A percentile compares a stretch with the other conserved stretches of the same genome.
phyloP scores from a whole-genome alignment of 2,329 filamentous ascomycete species.

The Elsinoe batatas region DNA sequence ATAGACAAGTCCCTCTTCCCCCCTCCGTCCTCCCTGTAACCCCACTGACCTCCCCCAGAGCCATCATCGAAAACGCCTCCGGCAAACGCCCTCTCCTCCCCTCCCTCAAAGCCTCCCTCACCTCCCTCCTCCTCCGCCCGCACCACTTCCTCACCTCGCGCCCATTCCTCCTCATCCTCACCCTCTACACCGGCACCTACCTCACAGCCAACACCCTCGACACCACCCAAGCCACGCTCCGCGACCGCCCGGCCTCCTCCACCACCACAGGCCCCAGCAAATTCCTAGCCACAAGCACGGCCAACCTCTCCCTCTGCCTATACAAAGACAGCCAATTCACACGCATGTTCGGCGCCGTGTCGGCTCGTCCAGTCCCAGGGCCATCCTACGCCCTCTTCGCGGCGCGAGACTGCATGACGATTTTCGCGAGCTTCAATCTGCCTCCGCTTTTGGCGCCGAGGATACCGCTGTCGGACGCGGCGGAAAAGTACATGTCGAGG shows the following conservation, averaged over 20 bases:
- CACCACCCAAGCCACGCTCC: constrained; percentile 59
- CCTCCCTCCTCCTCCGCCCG: constrained; percentile 48
- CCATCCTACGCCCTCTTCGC: constrained; percentile 72
- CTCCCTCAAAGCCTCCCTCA: constrained; percentile 52
- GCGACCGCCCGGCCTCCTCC: constrained; percentile 45
- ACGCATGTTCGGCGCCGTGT: constrained; percentile 61
- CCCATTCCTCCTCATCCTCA: constrained; percentile 57
- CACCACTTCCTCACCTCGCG: constrained; percentile 52
- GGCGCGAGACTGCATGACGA: constrained; percentile 73
- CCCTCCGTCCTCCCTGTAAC: constrained; percentile 7
- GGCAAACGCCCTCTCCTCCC: constrained; percentile 50
- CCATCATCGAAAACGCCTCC: constrained; percentile 74
- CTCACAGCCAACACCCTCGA: constrained; percentile 80
- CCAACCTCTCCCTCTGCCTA: constrained; percentile 77
- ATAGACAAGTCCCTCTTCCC: constrained; percentile 61
- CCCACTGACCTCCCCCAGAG: constrained; percentile 35
- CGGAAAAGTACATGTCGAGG: constrained; percentile 42
- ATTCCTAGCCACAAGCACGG: constrained; percentile 67
- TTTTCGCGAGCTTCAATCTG: constrained; percentile 87
- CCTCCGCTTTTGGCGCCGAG: constrained; percentile 66
- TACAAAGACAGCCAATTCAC: constrained; percentile 87
- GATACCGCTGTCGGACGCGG: constrained; percentile 40
- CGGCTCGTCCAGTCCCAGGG: constrained; percentile 49
- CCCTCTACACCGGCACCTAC: constrained; percentile 80
- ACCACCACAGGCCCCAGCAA: constrained; percentile 69